Evolutionary conservation across 352 stramenopile species (phyloP), one percentile per base, ranked within the genome.

Genomic region (Phytophthora vignae): DNA sequence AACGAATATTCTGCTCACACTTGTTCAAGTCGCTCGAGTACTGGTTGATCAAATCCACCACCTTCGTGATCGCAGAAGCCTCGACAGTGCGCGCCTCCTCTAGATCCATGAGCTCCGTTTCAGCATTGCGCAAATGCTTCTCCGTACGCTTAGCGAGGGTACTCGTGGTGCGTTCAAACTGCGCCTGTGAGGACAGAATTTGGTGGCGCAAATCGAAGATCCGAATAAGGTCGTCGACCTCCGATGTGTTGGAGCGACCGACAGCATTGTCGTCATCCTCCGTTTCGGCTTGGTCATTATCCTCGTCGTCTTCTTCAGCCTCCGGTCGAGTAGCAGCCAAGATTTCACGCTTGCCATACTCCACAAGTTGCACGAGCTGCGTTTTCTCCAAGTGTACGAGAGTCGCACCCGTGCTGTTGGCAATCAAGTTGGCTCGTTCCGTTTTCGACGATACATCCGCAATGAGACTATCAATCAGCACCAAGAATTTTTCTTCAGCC

Each of bases 131-230:
- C 12, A 92, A 50, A 14, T 84, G 75, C 67, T 87, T 86, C 53
- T 90, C 84, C 0, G 85, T 88, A n/a, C 81, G 78, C 57, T 79
- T 84, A 1, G 81, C 61, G 2, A 94, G 68, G 8, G 81, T 67
- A 31, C 50, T 71, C 0, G 82, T 88, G 5, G 87, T 94, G 36
- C 78, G 83, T 65, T 92, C 71, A 57, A 92, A 91, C 44, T 93
- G 85, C 12, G 78, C 72, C 53, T 90, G 77, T 1, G 85, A 91
- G 2, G 85, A 90, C 38, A 94, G 65, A 56, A 94, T 89, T 38
- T 92, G 78, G 55, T 94, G 87, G 3, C 87, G 85, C 49, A 94
- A 69, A 42, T 94, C 86, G 50, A 93, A 91, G 29, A 94, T 88
- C 56, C 78, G 80, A 12, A 93, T 83, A 2, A 94, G 59, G 44